These are phyloP conservation scores for Sarocladium kiliense DNA, from an alignment of 2,329 filamentous ascomycete genomes.

Conservation along the genomic window DNA sequence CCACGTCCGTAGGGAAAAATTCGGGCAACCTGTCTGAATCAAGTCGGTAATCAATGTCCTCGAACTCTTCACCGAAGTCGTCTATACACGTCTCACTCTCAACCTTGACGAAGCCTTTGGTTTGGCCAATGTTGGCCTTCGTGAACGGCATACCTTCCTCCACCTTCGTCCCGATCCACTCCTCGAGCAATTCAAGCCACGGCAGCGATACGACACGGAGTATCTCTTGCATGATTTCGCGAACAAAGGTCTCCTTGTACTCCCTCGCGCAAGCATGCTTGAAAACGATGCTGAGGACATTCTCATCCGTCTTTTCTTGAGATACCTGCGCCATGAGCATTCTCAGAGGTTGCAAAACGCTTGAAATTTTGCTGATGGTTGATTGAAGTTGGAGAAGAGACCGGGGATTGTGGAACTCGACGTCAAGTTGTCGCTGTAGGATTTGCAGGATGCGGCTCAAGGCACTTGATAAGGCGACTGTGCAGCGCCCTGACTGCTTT, in stretches of 20 bases:
- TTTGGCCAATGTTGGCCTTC: conserved; percentile 37
- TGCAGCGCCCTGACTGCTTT: conserved; percentile 37
- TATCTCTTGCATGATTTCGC: conserved; percentile 61
- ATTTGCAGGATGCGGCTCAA: conserved; percentile 42
- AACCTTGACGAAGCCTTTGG: conserved; percentile 56
- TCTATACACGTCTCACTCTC: conserved; percentile 50
- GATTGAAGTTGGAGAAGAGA: conserved; percentile 51
- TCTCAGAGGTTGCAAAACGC: conserved; percentile 47
- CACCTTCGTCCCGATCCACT: conserved; percentile 67
- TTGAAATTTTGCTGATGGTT: conserved; percentile 39
- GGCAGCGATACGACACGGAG: conserved; percentile 57
- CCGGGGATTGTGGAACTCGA: conserved; percentile 31
- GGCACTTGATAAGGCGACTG: conserved; percentile 47
- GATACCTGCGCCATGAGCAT: conserved; percentile 43
- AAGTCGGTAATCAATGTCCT: conserved; percentile 57
- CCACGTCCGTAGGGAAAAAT: conserved; percentile 68
- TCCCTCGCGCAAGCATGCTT: conserved; percentile 58
- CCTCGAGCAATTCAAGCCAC: conserved; percentile 62
- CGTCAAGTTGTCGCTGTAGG: conserved; percentile 44
- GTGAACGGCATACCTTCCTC: conserved; percentile 51
- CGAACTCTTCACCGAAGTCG: conserved; percentile 52
- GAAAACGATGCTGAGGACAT: conserved; percentile 57
- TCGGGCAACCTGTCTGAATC: conserved; percentile 61
- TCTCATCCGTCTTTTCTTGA: conserved; percentile 48
- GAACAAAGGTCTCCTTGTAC: conserved; percentile 56